phyloP scores from a whole-genome alignment of 805 yeast species.

The Tetrapisispora taiwanensis region DNA sequence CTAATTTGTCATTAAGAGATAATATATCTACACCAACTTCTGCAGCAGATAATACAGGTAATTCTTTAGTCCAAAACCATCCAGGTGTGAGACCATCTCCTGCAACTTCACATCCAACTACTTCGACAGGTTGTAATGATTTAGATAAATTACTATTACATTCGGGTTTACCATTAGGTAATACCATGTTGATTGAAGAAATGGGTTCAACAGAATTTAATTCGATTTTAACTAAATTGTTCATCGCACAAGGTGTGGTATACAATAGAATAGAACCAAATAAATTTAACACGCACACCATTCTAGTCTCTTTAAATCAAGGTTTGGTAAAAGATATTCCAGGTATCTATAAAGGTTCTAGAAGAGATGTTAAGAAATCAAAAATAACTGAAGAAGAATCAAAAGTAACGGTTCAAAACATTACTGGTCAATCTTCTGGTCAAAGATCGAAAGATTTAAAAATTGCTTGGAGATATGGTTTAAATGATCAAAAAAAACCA shows the following conservation, averaged over 20 bases:
- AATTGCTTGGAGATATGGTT: slow-evolving; percentile 92
- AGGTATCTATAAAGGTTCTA: slow-evolving; percentile 61
- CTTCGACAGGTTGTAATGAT: slow-evolving; percentile 73
- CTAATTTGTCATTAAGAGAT: slow-evolving; percentile 2
- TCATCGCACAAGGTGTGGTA: slow-evolving; percentile 66
- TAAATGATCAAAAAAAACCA: slow-evolving; percentile 26
- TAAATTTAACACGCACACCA: slow-evolving; percentile 42
- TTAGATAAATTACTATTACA: slow-evolving; percentile 68
- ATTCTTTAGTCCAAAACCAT: slow-evolving; percentile 17
- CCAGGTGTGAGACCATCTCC: slow-evolving; percentile 71
- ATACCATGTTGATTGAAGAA: slow-evolving; percentile 64
- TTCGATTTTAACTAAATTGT: slow-evolving; percentile 55
- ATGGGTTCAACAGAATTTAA: slow-evolving; percentile 82
- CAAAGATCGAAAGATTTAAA: slow-evolving; percentile 43
- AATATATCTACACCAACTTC: neutral
- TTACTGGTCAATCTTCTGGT: slow-evolving; percentile 32
- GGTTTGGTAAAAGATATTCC: slow-evolving; percentile 65
- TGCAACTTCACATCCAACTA: slow-evolving; percentile 56
- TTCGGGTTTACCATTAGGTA: slow-evolving; percentile 77
- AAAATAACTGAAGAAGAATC: slow-evolving; percentile 47
- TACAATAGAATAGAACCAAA: slow-evolving; percentile 44
- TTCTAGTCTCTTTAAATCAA: slow-evolving; percentile 50
- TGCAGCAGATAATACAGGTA: too few species aligned
- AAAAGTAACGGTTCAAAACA: slow-evolving; percentile 58
- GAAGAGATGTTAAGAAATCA: slow-evolving; percentile 55